Evolutionary conservation across 148 eudicot species (phyloP), one percentile per base, ranked within the genome.

Genomic region (Limonium bicolor): DNA sequence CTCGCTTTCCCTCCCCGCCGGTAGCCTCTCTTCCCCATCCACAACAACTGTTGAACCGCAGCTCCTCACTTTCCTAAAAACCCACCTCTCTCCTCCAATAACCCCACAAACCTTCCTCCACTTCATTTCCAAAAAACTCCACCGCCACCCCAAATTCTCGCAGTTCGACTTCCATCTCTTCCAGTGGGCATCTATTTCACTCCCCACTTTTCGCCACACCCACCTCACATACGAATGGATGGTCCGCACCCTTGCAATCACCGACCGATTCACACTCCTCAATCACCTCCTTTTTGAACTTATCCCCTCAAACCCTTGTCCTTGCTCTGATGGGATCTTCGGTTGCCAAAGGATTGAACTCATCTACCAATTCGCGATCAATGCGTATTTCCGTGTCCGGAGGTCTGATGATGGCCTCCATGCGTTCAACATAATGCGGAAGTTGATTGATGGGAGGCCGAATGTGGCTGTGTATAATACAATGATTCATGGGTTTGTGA

Each of bases 241-340:
- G 76, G 70, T 65, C 29, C 70, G 75, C 15, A 67, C 94, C 49
- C 84, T 88, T 8, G 77, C 86, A 20, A 19, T 70, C 58, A 55
- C 86, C 3, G 65, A 83, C 40, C 94, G 96, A 22, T 68, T 83
- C 47, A 73, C 77, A 38, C 64, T 51, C 30, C 74, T 88, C 28
- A 17, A 30, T 1, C 33, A 56, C 0, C 62, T 83, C 27, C 55
- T 88, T 34, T 46, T 55, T 17, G 59, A 77, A 16, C 55, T 46
- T 62, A 61, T 88, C 47, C 76, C 74, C 35, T 63, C 83, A 18
- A 74, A 69, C 38, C 96, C 92, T 2, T 88, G 96, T 67, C 96
- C 94, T 0, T 88, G 96, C 45, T 54, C 94, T 1, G 94, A 83
- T 39, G 94, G 92, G 32, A 88, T 88, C 37, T 88, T 88, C 50